Evolutionary conservation across 139 green algal genomes (phyloP).

Genomic region (Closterium sp.): DNA sequence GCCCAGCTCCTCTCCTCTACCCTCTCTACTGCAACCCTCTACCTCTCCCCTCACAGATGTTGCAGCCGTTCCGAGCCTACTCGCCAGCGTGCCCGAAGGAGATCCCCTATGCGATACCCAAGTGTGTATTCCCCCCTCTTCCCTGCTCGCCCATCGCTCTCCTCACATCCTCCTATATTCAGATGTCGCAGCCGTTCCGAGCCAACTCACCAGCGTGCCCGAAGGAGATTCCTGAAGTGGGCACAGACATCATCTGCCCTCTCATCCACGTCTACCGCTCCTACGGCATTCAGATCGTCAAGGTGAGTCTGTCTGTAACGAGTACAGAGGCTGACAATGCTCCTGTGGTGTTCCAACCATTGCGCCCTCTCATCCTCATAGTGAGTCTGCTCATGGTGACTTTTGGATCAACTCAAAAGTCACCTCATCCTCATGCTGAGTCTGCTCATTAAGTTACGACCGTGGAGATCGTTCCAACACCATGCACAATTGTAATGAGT

Average conservation of each 20-base stretch:
- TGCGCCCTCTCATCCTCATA: too few species aligned
- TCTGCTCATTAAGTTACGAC: too few species aligned
- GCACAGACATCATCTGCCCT: constrained; percentile 2
- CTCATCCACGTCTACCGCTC: constrained; percentile 1
- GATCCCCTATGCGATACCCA: too few species aligned
- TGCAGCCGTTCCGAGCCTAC: not conserved
- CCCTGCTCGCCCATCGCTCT: not conserved
- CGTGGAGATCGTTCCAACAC: too few species aligned
- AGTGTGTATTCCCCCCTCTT: not conserved
- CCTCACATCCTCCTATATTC: not conserved
- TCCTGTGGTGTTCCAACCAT: too few species aligned
- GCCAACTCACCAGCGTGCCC: not conserved
- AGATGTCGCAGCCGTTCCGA: not conserved
- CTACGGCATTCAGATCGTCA: constrained; percentile 2
- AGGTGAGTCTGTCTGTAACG: not conserved
- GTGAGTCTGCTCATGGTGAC: too few species aligned
- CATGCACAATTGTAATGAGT: too few species aligned
- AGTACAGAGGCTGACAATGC: not conserved
- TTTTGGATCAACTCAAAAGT: too few species aligned
- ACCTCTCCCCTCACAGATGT: not conserved
- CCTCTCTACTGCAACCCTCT: not conserved
- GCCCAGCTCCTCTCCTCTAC: too few species aligned
- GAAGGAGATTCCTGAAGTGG: not conserved
- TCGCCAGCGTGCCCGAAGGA: not conserved
- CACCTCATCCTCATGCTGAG: too few species aligned